These are phyloP conservation scores for Blastobotrys petasosporus DNA, from an alignment of 1,139 yeast species.

Conservation along the genomic window DNA sequence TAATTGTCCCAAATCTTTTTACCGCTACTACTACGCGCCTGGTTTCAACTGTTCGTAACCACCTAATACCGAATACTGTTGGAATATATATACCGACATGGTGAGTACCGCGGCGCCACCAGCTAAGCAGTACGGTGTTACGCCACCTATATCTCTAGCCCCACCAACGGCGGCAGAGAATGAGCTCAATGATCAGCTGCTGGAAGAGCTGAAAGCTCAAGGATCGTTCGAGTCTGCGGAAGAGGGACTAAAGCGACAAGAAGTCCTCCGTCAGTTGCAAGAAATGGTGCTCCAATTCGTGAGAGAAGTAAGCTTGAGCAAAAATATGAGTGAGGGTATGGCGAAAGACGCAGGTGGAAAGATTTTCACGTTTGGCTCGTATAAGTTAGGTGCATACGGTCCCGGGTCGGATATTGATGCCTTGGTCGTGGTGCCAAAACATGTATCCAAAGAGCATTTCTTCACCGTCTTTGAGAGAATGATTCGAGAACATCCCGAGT, in stretches of 20 bases:
- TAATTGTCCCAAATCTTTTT: too few species aligned
- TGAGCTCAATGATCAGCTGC: slow-evolving; percentile 63
- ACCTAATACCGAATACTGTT: too few species aligned
- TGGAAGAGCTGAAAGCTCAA: slow-evolving; percentile 71
- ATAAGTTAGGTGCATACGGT: slow-evolving; percentile 90
- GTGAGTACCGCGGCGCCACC: neutral
- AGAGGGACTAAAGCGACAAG: slow-evolving; percentile 71
- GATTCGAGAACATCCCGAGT: slow-evolving; percentile 62
- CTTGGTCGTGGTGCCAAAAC: slow-evolving; percentile 90
- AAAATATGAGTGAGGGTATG: slow-evolving; percentile 96
- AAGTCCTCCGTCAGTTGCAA: slow-evolving; percentile 66
- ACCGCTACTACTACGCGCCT: too few species aligned
- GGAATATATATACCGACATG: too few species aligned
- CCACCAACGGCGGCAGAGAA: slow-evolving; percentile 82
- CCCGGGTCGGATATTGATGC: slow-evolving; percentile 99
- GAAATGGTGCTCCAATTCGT: slow-evolving; percentile 75
- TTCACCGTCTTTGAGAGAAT: slow-evolving; percentile 70
- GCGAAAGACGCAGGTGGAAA: slow-evolving; percentile 97
- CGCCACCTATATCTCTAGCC: slow-evolving; percentile 79
- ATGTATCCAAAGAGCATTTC: slow-evolving; percentile 85
- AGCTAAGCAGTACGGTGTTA: slow-evolving; percentile 55
- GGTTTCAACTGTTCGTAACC: too few species aligned
- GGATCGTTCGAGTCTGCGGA: slow-evolving; percentile 85
- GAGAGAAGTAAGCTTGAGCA: slow-evolving; percentile 64
- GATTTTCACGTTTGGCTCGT: slow-evolving; percentile 90